These are phyloP conservation scores for Spathaspora sp. DNA, from an alignment of 805 yeast genomes.

Conservation along the genomic window DNA sequence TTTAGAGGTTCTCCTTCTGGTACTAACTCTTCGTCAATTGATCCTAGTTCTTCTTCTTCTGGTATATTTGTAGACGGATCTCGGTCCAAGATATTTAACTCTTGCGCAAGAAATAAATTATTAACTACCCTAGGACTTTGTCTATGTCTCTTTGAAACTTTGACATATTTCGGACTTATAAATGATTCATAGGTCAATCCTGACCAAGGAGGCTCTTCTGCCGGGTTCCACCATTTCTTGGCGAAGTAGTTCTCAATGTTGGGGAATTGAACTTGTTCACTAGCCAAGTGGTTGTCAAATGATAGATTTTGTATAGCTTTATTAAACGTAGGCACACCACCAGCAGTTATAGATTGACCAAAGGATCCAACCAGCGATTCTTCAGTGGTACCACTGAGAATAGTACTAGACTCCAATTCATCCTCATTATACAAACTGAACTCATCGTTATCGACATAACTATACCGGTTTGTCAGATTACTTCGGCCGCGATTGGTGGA, in stretches of 20 bases:
- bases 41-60: slow-evolving; percentile 1
- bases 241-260: slow-evolving; percentile 7
- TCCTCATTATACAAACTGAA: slow-evolving; percentile 21
- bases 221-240: slow-evolving; percentile 4
- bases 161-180: slow-evolving; percentile 53
- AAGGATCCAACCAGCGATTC: slow-evolving; percentile 1
- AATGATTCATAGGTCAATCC: slow-evolving; percentile 35
- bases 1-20: neutral
- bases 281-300: slow-evolving; percentile 9
- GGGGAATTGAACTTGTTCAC: slow-evolving; percentile 16
- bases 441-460: slow-evolving; percentile 19
- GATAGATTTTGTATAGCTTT: neutral
- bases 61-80: slow-evolving; percentile 2
- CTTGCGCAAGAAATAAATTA: slow-evolving; percentile 65
- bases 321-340: neutral
- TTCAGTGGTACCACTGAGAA: slow-evolving; percentile 1
- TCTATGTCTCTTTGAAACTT: slow-evolving; percentile 44
- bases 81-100: slow-evolving; percentile 25
- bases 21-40: neutral
- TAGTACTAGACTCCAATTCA: slow-evolving; percentile 11
- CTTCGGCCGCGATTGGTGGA: neutral
- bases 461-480: neutral
- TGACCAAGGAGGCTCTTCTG: slow-evolving; percentile 22
- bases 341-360: neutral
- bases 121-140: slow-evolving; percentile 44